phyloP scores from a whole-genome alignment of 2,329 filamentous ascomycete genomes.

The Phoma sp. region DNA sequence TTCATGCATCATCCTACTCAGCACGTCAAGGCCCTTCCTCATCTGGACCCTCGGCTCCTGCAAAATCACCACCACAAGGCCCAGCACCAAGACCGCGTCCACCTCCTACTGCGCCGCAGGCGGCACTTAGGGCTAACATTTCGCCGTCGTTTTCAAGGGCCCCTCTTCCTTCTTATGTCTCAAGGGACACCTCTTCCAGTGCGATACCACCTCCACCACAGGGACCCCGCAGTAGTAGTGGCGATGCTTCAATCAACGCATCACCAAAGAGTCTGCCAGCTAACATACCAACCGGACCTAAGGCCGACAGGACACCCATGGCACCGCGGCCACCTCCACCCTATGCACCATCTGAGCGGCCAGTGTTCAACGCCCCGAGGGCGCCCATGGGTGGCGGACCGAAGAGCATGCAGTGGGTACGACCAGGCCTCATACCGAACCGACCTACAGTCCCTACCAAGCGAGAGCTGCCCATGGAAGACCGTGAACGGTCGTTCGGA shows the following conservation, averaged over 20 bases:
- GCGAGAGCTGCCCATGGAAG: constrained; percentile 53
- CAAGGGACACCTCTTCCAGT: constrained; percentile 39
- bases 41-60: constrained; percentile 16
- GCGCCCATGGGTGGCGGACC: constrained; percentile 42
- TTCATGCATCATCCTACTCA: constrained; percentile 11
- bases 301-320: constrained; percentile 44
- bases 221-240: constrained; percentile 34
- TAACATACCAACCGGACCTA: constrained; percentile 51
- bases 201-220: constrained; percentile 27
- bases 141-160: constrained; percentile 44
- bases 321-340: constrained; percentile 38
- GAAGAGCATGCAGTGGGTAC: constrained; percentile 53
- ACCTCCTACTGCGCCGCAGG: constrained; percentile 45
- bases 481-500: constrained; percentile 48
- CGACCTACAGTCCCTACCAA: constrained; percentile 52
- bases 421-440: constrained; percentile 47
- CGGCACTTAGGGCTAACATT: constrained; percentile 36
- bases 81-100: constrained; percentile 35
- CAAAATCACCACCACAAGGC: constrained; percentile 40
- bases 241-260: constrained; percentile 35
- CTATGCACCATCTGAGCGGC: constrained; percentile 39
- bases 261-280: constrained; percentile 45
- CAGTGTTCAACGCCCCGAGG: constrained; percentile 36
- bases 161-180: constrained; percentile 30
- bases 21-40: constrained; percentile 17